Base-by-base conservation (phyloP, 2,329 filamentous ascomycete species). In the Ceratocystis cacaofunesta region DNA sequence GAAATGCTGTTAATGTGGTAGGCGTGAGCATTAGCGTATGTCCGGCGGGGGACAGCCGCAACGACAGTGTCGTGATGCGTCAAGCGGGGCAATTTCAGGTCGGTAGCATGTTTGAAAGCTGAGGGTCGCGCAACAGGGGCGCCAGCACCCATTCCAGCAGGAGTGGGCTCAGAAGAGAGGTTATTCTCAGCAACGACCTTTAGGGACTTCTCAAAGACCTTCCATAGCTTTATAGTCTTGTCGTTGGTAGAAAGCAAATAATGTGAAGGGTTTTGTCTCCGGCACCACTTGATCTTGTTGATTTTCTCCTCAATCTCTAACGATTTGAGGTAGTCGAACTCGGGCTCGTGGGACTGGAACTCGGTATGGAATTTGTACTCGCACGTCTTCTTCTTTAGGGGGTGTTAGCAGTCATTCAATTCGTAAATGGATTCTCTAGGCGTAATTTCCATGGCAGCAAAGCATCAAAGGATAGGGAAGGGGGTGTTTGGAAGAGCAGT, bases 1-100 rank as follows among this genome's bases (percentile, higher is more conserved):
- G 94, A 97, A 76, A 99, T 99, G 80, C 94, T 97, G 80, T 99
- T 99, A 83, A 99, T 97, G 77, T 99, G 94, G 75, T 99, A 99
- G 70, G 94, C 94, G 75, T 99, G 94, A 63, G 94, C 94, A 74
- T 99, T 99, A 71, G 94, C 92, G 75, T 97, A 99, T 48, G 92
- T 96, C 77, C 92, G 88, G 71, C 94, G 87, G 61, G 94, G 94
- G 46, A 97, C 92, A 46, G 94, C 94, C 50, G 94, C 94, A 69
- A 99, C 92, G 66, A 99, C 94, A 25, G 94, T 99, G 75, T 99
- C 94, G 75, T 99, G 94, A 74, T 97, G 92, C 72, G 94, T 97
- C 75, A 99, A 85, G 71, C 94, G 89, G 69, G 94, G 94, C 68
- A 99, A 85, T 79, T 96, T 96, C 72, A 99, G 82, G 70, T 95